Percentiles rank a stretch among this genome's conserved stretches.
Conservation (phyloP, 345 rosid genomes). For the Boechera retrofracta region DNA sequence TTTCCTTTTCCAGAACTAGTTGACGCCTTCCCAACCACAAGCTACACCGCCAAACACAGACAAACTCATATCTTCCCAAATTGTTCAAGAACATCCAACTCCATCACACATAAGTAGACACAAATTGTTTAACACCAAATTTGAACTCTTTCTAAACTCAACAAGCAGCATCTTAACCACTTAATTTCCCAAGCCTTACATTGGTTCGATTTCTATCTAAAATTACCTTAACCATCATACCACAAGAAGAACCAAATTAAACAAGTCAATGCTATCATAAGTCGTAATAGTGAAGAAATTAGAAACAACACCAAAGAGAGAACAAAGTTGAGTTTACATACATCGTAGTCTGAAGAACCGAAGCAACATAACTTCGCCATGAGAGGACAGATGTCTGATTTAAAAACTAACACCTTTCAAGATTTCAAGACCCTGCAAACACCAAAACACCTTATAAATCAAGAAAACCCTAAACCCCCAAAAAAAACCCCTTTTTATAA, state of each 20-base stretch:
- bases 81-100: background rate
- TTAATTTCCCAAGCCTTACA: background rate
- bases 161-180: background rate
- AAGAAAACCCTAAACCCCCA: conserved; percentile 30
- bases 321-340: conserved; percentile 32
- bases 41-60: conserved; percentile 41
- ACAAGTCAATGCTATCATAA: conserved; percentile 20
- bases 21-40: conserved; percentile 55
- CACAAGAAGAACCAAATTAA: background rate
- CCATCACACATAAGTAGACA: background rate
- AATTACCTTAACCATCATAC: background rate
- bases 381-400: conserved; percentile 27
- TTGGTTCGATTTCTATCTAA: background rate
- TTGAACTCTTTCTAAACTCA: background rate
- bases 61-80: conserved; percentile 1
- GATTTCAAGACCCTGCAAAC: conserved; percentile 20
- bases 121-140: background rate
- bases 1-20: conserved; percentile 67
- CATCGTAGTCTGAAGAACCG: conserved; percentile 49
- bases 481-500: no score
- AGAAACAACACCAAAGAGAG: background rate
- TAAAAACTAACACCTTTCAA: background rate
- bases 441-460: background rate
- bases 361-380: conserved; percentile 47
- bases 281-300: background rate